A percentile compares a stretch with the other conserved stretches of the same genome.
Conservation (phyloP, 2,329 filamentous ascomycete species). For the Neonectria sp. region DNA sequence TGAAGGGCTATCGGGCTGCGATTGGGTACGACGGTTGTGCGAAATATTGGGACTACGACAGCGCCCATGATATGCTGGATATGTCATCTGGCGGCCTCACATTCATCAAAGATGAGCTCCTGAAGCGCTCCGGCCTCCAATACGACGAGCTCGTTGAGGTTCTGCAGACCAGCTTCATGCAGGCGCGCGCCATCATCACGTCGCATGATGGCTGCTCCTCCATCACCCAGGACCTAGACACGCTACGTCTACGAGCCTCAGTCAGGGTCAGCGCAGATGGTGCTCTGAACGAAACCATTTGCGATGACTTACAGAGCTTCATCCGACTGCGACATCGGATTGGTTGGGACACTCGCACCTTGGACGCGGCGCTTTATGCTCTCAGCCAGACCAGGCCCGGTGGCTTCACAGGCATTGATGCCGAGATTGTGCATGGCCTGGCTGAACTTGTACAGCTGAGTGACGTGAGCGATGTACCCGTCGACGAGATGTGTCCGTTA, state of each 20-base stretch:
- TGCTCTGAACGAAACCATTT: not conserved
- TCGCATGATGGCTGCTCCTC: not conserved
- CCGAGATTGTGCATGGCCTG: too few relatives aligned
- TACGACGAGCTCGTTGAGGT: constrained; percentile 4
- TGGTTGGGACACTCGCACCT: not conserved
- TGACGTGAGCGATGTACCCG: too few relatives aligned
- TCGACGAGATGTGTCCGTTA: too few relatives aligned
- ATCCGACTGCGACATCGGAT: not conserved
- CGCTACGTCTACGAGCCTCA: not conserved
- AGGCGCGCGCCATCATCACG: constrained; percentile 2
- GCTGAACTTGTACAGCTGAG: too few relatives aligned
- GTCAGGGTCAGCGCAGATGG: not conserved
- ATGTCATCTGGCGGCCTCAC: not conserved
- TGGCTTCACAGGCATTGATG: too few relatives aligned
- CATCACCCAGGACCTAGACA: not conserved
- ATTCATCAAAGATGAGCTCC: constrained; percentile 2
- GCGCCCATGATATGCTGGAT: not conserved
- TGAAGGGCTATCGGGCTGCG: not conserved
- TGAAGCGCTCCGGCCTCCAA: constrained; percentile 1
- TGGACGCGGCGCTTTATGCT: not conserved
- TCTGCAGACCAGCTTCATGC: not conserved
- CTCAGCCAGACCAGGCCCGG: not conserved
- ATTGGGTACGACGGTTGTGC: too few relatives aligned
- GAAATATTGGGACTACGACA: not conserved
- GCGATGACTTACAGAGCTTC: constrained; percentile 6